Percentiles rank a stretch among this genome's conserved stretches.
Evolutionary conservation across 2,329 filamentous ascomycete genomes (phyloP).

Genomic region (Coniosporium tulheliwenetii): DNA sequence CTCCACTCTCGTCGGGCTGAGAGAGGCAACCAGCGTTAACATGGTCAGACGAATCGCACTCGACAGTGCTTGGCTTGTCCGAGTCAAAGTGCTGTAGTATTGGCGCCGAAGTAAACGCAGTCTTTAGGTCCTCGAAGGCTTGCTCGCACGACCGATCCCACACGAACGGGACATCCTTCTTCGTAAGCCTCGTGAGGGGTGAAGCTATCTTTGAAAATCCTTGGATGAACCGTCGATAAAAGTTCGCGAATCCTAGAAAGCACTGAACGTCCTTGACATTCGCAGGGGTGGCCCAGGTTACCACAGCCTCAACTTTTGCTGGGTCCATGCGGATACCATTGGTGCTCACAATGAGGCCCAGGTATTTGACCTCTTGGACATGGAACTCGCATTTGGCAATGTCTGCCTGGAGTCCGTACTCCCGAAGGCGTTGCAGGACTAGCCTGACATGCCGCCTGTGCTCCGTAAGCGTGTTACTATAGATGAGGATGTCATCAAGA

Average conservation of each 20-base stretch:
- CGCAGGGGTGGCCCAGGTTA: conserved; percentile 4
- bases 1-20: not conserved
- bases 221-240: conserved; percentile 8
- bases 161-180: not conserved
- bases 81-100: not conserved
- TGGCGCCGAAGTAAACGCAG: not conserved
- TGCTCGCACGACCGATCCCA: not conserved
- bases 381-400: conserved; percentile 9
- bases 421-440: conserved; percentile 5
- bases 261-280: conserved; percentile 6
- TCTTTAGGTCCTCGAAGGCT: not conserved
- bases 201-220: conserved; percentile 4
- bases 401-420: conserved; percentile 4
- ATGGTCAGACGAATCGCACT: too few relatives aligned
- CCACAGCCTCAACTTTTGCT: conserved; percentile 4
- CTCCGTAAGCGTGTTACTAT: too few relatives aligned
- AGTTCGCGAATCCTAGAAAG: too few relatives aligned
- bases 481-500: too few relatives aligned
- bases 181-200: not conserved
- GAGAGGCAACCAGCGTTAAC: too few relatives aligned
- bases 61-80: too few relatives aligned
- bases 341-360: conserved; percentile 9
- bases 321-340: conserved; percentile 7
- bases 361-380: conserved; percentile 6
- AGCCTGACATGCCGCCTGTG: conserved; percentile 4